phyloP scores from a whole-genome alignment of 2,329 filamentous ascomycete genomes.

The Ophiosphaerella narmari region DNA sequence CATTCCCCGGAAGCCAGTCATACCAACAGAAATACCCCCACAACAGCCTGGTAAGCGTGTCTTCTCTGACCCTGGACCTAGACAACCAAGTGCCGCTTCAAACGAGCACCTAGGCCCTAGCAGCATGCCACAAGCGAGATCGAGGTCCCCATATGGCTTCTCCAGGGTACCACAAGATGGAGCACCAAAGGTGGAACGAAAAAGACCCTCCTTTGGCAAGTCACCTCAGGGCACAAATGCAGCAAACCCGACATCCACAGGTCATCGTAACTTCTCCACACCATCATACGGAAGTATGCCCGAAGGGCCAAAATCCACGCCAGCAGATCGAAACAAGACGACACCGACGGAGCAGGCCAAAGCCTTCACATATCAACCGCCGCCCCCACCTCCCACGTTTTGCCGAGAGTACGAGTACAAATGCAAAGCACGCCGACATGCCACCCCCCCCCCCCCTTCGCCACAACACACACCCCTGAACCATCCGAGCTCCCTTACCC shows the following conservation, averaged over 20 bases:
- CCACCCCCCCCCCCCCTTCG: not conserved
- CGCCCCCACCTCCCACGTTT: constrained; percentile 1
- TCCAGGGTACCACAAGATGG: constrained; percentile 2
- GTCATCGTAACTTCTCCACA: constrained; percentile 1
- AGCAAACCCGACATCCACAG: not conserved
- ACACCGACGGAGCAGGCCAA: not conserved
- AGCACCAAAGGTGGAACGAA: not conserved
- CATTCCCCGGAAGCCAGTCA: not conserved
- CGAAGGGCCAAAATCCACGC: not conserved
- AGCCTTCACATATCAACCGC: constrained; percentile 2
- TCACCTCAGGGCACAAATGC: not conserved
- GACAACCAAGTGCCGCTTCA: not conserved
- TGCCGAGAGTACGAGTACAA: not conserved
- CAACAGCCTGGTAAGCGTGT: not conserved
- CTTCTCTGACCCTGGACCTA: constrained; percentile 2
- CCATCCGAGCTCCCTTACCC: not conserved
- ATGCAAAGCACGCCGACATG: not conserved
- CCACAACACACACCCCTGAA: not conserved
- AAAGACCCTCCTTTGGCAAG: not conserved
- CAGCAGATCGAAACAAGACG: not conserved
- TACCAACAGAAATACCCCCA: not conserved
- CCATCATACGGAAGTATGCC: constrained; percentile 1
- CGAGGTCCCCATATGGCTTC: constrained; percentile 3
- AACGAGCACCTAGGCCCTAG: not conserved
- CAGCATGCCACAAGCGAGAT: not conserved